phyloP scores from a whole-genome alignment of 2,329 filamentous ascomycete species.

The Colletotrichum destructivum region DNA sequence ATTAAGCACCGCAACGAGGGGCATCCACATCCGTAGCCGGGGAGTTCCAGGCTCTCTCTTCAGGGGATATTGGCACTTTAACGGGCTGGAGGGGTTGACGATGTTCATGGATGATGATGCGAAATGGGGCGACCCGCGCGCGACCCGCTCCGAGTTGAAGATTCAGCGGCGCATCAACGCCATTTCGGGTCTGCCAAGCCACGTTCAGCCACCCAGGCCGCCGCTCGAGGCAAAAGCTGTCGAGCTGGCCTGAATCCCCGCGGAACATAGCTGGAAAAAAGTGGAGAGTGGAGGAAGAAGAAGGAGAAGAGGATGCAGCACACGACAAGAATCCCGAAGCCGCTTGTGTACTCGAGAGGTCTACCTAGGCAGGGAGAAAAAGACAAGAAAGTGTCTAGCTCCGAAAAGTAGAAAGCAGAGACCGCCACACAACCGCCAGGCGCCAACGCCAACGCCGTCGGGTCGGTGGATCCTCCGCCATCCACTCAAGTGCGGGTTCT shows the following conservation, averaged over 20 bases:
- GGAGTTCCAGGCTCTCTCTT: constrained; percentile 20
- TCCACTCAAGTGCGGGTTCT: constrained; percentile 32
- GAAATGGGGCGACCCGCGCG: constrained; percentile 18
- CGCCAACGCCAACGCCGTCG: constrained; percentile 20
- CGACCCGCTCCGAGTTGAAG: constrained; percentile 16
- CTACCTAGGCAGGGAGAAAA: too few species aligned
- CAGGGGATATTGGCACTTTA: constrained; percentile 20
- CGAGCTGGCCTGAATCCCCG: neutral
- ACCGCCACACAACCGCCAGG: constrained; percentile 9
- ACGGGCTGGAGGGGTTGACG: constrained; percentile 10
- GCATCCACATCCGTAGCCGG: constrained; percentile 25
- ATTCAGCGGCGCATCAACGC: constrained; percentile 6
- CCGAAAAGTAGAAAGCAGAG: neutral
- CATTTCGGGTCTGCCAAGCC: constrained; percentile 3
- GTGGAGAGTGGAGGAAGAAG: neutral
- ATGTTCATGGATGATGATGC: constrained; percentile 19
- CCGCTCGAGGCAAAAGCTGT: neutral
- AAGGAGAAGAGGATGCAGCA: too few species aligned
- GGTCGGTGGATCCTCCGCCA: constrained; percentile 15
- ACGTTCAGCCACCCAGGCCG: neutral
- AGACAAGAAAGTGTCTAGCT: constrained; percentile 1
- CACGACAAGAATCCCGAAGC: neutral
- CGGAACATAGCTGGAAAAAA: neutral
- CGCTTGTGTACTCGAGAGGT: neutral
- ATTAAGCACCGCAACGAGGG: constrained; percentile 23